Percentiles rank a stretch among this genome's conserved stretches.
phyloP scores from a whole-genome alignment of 352 stramenopile genomes.

The Thalassiosira livingstoniorum region DNA sequence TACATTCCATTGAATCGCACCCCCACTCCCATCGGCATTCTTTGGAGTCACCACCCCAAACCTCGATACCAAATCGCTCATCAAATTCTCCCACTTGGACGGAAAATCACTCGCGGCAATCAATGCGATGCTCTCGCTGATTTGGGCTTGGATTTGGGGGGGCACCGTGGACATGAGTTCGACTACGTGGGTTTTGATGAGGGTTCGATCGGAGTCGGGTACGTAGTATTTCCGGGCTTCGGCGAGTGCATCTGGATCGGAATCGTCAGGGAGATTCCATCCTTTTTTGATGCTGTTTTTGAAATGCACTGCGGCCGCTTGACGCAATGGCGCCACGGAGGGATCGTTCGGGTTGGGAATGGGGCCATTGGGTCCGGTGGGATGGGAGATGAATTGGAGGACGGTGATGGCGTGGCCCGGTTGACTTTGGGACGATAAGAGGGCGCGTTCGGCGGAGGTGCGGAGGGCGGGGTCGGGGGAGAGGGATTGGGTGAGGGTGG shows the following conservation, averaged over 20 bases:
- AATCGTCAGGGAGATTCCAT: constrained; percentile 93
- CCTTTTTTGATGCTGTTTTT: constrained; percentile 99
- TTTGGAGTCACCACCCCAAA: constrained; percentile 80
- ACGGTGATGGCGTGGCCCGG: constrained; percentile 68
- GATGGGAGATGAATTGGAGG: constrained; percentile 66
- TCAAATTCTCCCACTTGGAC: constrained; percentile 93
- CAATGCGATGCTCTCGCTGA: constrained; percentile 95
- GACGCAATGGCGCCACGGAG: constrained; percentile 61
- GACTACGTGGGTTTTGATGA: constrained; percentile 98
- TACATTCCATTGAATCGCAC: no score
- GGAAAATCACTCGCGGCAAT: constrained; percentile 98
- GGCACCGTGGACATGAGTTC: constrained; percentile 98
- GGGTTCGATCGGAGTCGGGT: constrained; percentile 87
- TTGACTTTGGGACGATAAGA: constrained; percentile 54
- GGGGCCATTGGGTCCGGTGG: no score
- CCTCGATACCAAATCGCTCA: constrained; percentile 94
- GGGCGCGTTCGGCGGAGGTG: constrained; percentile 68
- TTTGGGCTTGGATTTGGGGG: constrained; percentile 91
- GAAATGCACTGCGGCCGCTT: constrained; percentile 89
- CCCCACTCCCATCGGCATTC: constrained; percentile 87
- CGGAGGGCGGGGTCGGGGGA: constrained; percentile 64
- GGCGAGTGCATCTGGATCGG: constrained; percentile 56
- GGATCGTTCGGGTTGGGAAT: constrained; percentile 15
- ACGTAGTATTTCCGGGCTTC: constrained; percentile 65
- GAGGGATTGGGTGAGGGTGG: constrained; percentile 76